Base-by-base conservation (phyloP, 1,284 basidiomycete genomes). In the Boletus mariae region DNA sequence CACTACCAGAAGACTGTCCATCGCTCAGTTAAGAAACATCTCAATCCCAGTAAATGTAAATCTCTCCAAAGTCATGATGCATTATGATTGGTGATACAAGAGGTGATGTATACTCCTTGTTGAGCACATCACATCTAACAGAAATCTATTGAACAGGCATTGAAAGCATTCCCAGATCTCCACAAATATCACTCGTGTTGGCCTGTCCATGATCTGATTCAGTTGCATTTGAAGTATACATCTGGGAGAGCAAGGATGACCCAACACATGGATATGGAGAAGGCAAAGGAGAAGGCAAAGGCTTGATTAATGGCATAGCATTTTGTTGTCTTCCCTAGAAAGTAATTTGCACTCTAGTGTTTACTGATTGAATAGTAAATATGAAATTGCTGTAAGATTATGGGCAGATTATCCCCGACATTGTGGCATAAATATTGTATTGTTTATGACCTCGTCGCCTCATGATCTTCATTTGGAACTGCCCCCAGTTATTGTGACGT, bases 191-290 rank as follows among this genome's bases (percentile, higher is more conserved):
- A 17, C 1, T 8, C 8, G 0, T 57, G 47, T 17, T 57, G 52
- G 55, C 52, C 52, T 5, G 47, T 54, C 23, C 35, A 51, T 3
- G 49, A 58, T 48, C 31, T 57, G 1, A 54, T 58, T 32, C 35
- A 45, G 13, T 29, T 58, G 23, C 15, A 5, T 1, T 37, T 58
- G 20, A 58, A 58, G 13, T 58, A 53, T 48, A 57, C 48, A n/a
- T 57, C 31, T 1, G 28, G 40, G 8, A 32, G 50, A 26, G 49
- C 49, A 5, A 51, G 53, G 26, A 9, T 55, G 28, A 20, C 28
- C 12, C 29, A 49, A 13, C 3, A 10, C 17, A 49, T 53, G n/a
- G 23, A 5, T 4, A 8, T 15, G n/a, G 28, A 43, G 12, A 20
- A 51, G 3, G 23, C 9, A 12, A 32, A 32, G n/a, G 28, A 35